Evolutionary conservation across 129 eudicot species (phyloP).

Genomic region (Scalesia atractyloides): DNA sequence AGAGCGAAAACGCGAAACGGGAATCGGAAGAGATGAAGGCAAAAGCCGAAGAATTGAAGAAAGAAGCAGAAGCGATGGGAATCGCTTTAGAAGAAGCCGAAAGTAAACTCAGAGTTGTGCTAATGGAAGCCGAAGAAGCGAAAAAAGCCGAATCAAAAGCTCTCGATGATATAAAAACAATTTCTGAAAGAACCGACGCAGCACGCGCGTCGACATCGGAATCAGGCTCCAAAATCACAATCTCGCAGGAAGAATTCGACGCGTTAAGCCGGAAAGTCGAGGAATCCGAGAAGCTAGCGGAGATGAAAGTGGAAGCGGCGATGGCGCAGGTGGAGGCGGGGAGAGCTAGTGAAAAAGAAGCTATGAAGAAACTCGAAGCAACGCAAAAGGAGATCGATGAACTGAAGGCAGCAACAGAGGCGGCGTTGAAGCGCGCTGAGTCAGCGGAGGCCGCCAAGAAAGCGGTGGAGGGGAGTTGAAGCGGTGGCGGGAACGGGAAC

Average conservation of each 20-base stretch:
- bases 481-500: constrained; percentile 85
- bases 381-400: constrained; percentile 73
- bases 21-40: constrained; percentile 69
- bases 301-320: constrained; percentile 87
- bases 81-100: constrained; percentile 64
- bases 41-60: constrained; percentile 64
- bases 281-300: constrained; percentile 72
- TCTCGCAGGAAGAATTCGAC: constrained; percentile 81
- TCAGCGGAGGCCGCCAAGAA: constrained; percentile 87
- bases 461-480: constrained; percentile 86
- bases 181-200: constrained; percentile 69
- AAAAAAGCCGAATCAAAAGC: constrained; percentile 74
- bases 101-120: constrained; percentile 44
- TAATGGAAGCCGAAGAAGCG: constrained; percentile 80
- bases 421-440: constrained; percentile 74
- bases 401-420: constrained; percentile 65
- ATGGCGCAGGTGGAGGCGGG: constrained; percentile 95
- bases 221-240: constrained; percentile 65
- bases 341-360: constrained; percentile 87
- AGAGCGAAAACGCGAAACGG: constrained; percentile 60
- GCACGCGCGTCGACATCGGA: constrained; percentile 82
- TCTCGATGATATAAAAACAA: constrained; percentile 52
- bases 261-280: constrained; percentile 72
- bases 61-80: constrained; percentile 64
- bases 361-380: constrained; percentile 61